A percentile compares a stretch with the other conserved stretches of the same genome.
phyloP scores from a whole-genome alignment of 2,329 filamentous ascomycete genomes.

The Ilyonectria destructans region DNA sequence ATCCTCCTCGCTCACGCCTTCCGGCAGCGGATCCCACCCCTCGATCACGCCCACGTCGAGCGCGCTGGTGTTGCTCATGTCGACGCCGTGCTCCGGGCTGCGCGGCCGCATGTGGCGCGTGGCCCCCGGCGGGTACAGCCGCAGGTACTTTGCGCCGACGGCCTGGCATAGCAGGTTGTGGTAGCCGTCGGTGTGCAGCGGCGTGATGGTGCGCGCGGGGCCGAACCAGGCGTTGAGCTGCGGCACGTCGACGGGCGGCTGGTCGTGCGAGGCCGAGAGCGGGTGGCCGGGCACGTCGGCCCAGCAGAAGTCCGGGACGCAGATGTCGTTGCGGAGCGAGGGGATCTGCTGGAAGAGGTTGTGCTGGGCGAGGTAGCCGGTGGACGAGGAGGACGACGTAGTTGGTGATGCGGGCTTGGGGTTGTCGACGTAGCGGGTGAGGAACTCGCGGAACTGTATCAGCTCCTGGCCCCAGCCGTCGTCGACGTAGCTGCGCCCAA shows the following conservation, averaged over 20 bases:
- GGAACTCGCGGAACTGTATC: conserved; percentile 81
- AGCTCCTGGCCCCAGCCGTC: conserved; percentile 88
- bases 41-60: conserved; percentile 83
- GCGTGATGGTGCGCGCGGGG: conserved; percentile 89
- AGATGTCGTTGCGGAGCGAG: conserved; percentile 81
- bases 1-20: conserved; percentile 50
- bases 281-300: conserved; percentile 74
- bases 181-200: conserved; percentile 93
- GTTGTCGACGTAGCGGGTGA: conserved; percentile 72
- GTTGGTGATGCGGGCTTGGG: conserved; percentile 42
- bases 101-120: conserved; percentile 74
- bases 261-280: conserved; percentile 53
- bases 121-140: conserved; percentile 83
- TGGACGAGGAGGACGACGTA: conserved; percentile 48
- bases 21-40: conserved; percentile 66
- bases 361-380: conserved; percentile 93
- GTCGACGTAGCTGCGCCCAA: conserved; percentile 91
- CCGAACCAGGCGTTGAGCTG: conserved; percentile 95
- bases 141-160: conserved; percentile 92
- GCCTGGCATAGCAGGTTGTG: conserved; percentile 94
- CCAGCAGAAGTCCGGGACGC: conserved; percentile 89
- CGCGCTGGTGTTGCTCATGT: conserved; percentile 92
- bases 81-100: conserved; percentile 78
- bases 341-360: conserved; percentile 90
- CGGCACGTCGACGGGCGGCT: conserved; percentile 69